Conservation (phyloP, 169 alveolate genomes). For the Toxoplasma gondii region DNA sequence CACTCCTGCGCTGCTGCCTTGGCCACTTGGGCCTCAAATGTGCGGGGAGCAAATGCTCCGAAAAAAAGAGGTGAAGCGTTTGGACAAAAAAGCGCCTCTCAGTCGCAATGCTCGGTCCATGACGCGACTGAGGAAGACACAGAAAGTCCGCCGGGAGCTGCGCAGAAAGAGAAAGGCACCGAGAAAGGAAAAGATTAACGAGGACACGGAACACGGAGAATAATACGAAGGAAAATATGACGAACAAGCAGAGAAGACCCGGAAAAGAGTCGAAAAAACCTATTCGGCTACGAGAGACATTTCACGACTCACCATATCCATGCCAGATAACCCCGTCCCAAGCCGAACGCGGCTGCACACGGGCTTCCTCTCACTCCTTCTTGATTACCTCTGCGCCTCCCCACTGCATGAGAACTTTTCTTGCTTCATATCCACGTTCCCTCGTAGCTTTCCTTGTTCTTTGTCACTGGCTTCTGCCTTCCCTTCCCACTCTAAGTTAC, state of each 20-base stretch:
- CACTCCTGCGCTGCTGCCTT: background rate
- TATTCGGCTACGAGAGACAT: background rate
- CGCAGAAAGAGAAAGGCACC: background rate
- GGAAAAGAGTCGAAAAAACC: background rate
- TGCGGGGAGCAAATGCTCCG: slow-evolving; percentile 13
- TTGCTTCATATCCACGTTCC: no score
- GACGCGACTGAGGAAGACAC: slow-evolving; percentile 63
- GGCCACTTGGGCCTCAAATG: background rate
- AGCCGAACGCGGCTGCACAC: no score
- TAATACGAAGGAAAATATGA: background rate
- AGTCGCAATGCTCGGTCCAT: slow-evolving; percentile 46
- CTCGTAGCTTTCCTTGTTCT: no score
- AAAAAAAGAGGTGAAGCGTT: background rate
- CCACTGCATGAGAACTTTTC: no score
- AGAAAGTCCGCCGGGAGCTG: slow-evolving; percentile 54
- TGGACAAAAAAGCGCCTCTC: slow-evolving; percentile 27
- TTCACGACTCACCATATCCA: no score
- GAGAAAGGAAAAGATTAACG: background rate
- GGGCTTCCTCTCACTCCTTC: no score
- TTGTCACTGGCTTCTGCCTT: no score
- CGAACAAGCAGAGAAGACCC: background rate
- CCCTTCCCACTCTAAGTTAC: no score
- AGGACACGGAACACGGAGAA: background rate
- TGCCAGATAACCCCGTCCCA: no score
- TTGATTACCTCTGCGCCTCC: no score